These are phyloP conservation scores for Aspergillus pseudoviridinutans DNA, from an alignment of 2,329 filamentous ascomycete species.

Conservation along the genomic window DNA sequence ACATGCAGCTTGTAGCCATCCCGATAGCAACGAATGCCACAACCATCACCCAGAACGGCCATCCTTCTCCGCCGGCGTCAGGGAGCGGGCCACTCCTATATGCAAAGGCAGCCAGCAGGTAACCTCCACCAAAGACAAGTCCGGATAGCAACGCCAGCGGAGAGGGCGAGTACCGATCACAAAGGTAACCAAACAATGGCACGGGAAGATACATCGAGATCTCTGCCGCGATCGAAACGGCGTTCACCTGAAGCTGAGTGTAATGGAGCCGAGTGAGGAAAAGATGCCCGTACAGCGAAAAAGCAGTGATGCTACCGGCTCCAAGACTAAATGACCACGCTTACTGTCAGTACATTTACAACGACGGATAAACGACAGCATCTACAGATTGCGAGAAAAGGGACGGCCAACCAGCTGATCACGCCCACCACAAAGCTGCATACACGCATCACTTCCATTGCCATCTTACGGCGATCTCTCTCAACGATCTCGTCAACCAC, in stretches of 20 bases:
- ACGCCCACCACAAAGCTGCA: constrained; percentile 59
- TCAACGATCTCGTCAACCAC: constrained; percentile 59
- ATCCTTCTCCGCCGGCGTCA: constrained; percentile 51
- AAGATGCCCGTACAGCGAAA: constrained; percentile 87
- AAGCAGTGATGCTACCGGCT: constrained; percentile 87
- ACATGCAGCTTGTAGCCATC: constrained; percentile 80
- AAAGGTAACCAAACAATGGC: constrained; percentile 81
- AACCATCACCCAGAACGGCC: constrained; percentile 80
- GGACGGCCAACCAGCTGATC: constrained; percentile 49
- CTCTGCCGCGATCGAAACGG: constrained; percentile 80
- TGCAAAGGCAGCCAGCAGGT: constrained; percentile 74
- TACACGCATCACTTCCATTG: constrained; percentile 50
- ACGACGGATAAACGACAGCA: not conserved
- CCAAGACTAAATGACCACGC: constrained; percentile 53
- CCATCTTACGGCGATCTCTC: constrained; percentile 53
- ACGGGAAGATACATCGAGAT: constrained; percentile 91
- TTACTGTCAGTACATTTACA: constrained; percentile 3
- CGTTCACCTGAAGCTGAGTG: constrained; percentile 87
- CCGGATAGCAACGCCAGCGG: constrained; percentile 71
- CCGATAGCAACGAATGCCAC: constrained; percentile 80
- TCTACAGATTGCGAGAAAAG: not conserved
- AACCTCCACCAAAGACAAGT: constrained; percentile 72
- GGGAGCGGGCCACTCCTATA: constrained; percentile 61
- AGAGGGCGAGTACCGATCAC: constrained; percentile 80
- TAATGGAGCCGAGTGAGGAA: constrained; percentile 86